Base-by-base conservation (phyloP, 2,329 filamentous ascomycete genomes). In the Calycina marina region DNA sequence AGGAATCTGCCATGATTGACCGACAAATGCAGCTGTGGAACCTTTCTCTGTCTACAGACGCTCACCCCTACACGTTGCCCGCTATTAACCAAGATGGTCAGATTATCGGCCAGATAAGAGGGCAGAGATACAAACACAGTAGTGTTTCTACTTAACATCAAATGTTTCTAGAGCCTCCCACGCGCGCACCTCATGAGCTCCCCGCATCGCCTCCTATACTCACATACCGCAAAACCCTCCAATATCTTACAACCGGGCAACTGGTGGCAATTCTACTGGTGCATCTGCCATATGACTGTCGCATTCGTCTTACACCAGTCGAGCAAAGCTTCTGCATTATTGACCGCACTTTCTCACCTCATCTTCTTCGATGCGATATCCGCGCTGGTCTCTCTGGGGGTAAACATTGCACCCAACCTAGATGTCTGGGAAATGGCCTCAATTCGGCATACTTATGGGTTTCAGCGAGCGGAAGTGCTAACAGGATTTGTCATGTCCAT, bases 51-150 rank as follows among this genome's bases (percentile, higher is more conserved):
- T 15, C 27, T 29, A 29, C 12, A 14, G 8, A 12, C 11, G 18
- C 9, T 29, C 12, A 14, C 15, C 27, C 12, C 15, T 16, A 14
- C 10, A 16, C 6, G 8, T 5, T 29, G 10, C 27, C 12, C 8
- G 5, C 4, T 11, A 9, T 29, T 44, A 42, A 40, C 41, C 33
- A 24, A 34, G 22, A 25, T 40, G 25, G 39, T 32, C 55, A 92
- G 77, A 88, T 84, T 46, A 73, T 94, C 41, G 86, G 86, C 41
- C 83, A 93, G 56, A 75, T 90, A 43, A 78, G 88, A 39, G 90
- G 90, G 40, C 90, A 98, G 62, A 85, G 90, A 55, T 98, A 98
- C 67, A 93, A 94, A 54, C 88, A 96, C 61, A 92, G 82, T 54
- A 93, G 83, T 53, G 79, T 98, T 36, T 93, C 83, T 13, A 61